A percentile compares a stretch with the other conserved stretches of the same genome.
These are phyloP conservation scores for Eutrema yunnanense DNA, from an alignment of 345 rosid genomes.

Conservation along the genomic window DNA sequence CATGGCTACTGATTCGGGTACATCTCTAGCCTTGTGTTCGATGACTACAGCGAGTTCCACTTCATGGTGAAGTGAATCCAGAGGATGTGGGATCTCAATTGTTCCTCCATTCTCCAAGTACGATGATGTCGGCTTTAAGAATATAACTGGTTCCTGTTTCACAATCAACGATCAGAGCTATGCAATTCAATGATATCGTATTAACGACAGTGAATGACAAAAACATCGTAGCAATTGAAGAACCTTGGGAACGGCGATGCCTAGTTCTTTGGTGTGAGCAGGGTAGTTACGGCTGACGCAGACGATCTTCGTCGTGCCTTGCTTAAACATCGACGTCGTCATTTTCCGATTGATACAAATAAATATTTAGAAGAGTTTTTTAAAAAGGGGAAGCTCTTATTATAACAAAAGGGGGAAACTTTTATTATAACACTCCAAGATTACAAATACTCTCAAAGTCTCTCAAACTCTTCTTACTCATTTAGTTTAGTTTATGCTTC, in stretches of 20 bases:
- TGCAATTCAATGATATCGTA: not conserved
- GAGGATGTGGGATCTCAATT: slow-evolving; percentile 72
- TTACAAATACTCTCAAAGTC: too few relatives aligned
- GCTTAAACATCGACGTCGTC: slow-evolving; percentile 42
- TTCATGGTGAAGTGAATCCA: slow-evolving; percentile 75
- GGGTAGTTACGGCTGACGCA: slow-evolving; percentile 97
- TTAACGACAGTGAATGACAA: not conserved
- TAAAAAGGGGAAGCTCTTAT: too few relatives aligned
- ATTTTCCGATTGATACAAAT: slow-evolving; percentile 6
- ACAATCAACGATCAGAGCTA: not conserved
- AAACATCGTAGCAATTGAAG: too few relatives aligned
- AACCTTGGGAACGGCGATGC: slow-evolving; percentile 97
- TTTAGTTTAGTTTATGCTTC: too few relatives aligned
- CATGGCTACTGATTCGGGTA: slow-evolving; percentile 68
- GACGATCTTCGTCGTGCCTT: slow-evolving; percentile 73
- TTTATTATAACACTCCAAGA: too few relatives aligned
- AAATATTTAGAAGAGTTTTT: too few relatives aligned
- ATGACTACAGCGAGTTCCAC: slow-evolving; percentile 94
- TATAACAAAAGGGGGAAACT: too few relatives aligned
- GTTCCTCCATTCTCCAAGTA: slow-evolving; percentile 87
- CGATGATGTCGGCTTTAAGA: slow-evolving; percentile 94
- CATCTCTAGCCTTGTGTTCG: slow-evolving; percentile 73
- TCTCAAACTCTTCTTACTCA: too few relatives aligned
- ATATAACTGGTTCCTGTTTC: slow-evolving; percentile 78
- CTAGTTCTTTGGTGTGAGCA: slow-evolving; percentile 95